A percentile compares a stretch with the other conserved stretches of the same genome.
These are phyloP conservation scores for Diaporthe sp. DNA, from an alignment of 2,329 filamentous ascomycete genomes.

Conservation along the genomic window DNA sequence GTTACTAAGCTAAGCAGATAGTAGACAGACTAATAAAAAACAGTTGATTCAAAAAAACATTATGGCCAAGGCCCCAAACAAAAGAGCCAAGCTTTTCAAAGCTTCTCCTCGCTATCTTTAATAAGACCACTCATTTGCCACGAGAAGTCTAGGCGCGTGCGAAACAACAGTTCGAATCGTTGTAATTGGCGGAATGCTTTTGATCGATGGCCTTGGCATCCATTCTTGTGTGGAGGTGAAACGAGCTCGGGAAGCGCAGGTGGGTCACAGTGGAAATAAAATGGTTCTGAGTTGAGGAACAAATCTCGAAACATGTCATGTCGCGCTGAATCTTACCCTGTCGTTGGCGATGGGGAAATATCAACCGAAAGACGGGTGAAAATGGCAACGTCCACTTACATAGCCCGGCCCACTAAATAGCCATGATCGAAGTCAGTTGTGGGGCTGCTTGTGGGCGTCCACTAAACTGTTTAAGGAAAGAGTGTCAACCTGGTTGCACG, in stretches of 20 bases:
- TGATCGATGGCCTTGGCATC: neutral
- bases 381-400: neutral
- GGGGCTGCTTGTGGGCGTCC: neutral
- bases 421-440: too few species aligned
- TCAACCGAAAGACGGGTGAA: neutral
- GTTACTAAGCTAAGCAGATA: too few species aligned
- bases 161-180: neutral
- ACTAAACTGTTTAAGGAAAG: neutral
- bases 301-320: slow-evolving; percentile 1
- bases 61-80: too few species aligned
- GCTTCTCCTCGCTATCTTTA: neutral
- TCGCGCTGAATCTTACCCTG: neutral
- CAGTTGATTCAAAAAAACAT: too few species aligned
- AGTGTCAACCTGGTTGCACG: neutral
- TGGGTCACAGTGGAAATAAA: neutral
- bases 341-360: neutral
- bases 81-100: neutral
- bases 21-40: too few species aligned
- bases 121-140: neutral
- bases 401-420: neutral
- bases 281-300: neutral
- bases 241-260: neutral
- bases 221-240: slow-evolving; percentile 3
- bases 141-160: neutral
- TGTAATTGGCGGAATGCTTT: neutral